phyloP scores from a whole-genome alignment of 2,329 filamentous ascomycete species.

The Fusarium gaditjirri region DNA sequence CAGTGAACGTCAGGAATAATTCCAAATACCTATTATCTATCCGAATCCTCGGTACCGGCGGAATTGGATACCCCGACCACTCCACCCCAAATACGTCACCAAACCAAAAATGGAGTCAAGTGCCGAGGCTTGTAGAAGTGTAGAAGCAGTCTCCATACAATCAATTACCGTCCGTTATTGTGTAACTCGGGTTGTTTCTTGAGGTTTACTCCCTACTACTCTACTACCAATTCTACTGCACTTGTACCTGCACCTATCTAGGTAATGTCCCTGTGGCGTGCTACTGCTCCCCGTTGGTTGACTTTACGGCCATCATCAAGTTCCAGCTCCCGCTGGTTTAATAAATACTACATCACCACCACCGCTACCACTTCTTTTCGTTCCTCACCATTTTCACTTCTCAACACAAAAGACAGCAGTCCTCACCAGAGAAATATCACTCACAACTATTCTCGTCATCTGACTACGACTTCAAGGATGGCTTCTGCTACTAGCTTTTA shows the following conservation, averaged over 20 bases:
- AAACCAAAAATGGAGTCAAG: slow-evolving; percentile 32
- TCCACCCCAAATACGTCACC: slow-evolving; percentile 37
- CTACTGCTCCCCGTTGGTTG: slow-evolving; percentile 15
- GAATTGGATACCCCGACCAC: slow-evolving; percentile 34
- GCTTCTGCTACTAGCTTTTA: slow-evolving; percentile 68
- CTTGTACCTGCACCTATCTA: not conserved
- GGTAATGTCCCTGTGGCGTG: slow-evolving; percentile 27
- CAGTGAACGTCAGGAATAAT: not conserved
- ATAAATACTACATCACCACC: slow-evolving; percentile 31
- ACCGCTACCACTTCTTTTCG: not conserved
- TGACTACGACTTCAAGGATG: slow-evolving; percentile 46
- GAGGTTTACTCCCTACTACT: not conserved
- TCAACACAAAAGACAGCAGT: slow-evolving; percentile 18
- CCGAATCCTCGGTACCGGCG: slow-evolving; percentile 30
- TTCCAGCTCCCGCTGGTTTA: slow-evolving; percentile 17
- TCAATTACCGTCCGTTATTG: slow-evolving; percentile 2
- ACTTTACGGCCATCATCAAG: slow-evolving; percentile 4
- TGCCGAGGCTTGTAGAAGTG: slow-evolving; percentile 39
- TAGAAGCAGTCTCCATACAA: slow-evolving; percentile 3
- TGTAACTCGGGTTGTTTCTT: slow-evolving; percentile 1
- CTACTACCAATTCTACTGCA: not conserved
- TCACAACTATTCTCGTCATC: slow-evolving; percentile 9
- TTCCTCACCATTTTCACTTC: slow-evolving; percentile 30
- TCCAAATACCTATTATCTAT: slow-evolving; percentile 13
- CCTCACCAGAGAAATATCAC: slow-evolving; percentile 3